phyloP scores from a whole-genome alignment of 2,329 filamentous ascomycete species.

The Venturia oleaginea region DNA sequence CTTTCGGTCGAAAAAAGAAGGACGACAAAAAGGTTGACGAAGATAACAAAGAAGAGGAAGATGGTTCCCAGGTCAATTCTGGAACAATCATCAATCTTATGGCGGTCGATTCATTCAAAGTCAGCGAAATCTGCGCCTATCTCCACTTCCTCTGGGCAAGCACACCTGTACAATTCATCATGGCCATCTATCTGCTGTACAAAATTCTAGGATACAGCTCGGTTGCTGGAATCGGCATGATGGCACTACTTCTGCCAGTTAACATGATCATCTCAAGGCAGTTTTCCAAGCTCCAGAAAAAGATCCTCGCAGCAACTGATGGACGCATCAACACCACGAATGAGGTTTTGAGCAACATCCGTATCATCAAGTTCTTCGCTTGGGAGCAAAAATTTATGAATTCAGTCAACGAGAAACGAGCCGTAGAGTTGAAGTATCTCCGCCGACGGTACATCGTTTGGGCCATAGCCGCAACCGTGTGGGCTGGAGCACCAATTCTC shows the following conservation, averaged over 20 bases:
- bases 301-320: conserved; percentile 86
- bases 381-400: conserved; percentile 90
- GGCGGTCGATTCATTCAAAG: conserved; percentile 99
- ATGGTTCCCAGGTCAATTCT: conserved; percentile 64
- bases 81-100: conserved; percentile 99
- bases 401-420: conserved; percentile 82
- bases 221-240: conserved; percentile 84
- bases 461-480: conserved; percentile 84
- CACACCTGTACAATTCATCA: conserved; percentile 76
- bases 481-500: conserved; percentile 89
- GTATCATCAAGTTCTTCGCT: conserved; percentile 98
- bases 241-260: conserved; percentile 78
- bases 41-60: conserved; percentile 38
- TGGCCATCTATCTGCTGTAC: conserved; percentile 77
- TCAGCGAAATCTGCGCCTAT: conserved; percentile 89
- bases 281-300: conserved; percentile 80
- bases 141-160: conserved; percentile 91
- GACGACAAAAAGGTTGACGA: conserved; percentile 34
- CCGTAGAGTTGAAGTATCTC: conserved; percentile 66
- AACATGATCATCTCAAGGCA: conserved; percentile 83
- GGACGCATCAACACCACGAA: conserved; percentile 95
- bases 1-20: conserved; percentile 46
- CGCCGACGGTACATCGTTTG: conserved; percentile 81
- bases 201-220: conserved; percentile 86
- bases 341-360: conserved; percentile 92